Evolutionary conservation across 768 basidiomycete genomes (phyloP), one percentile per base, ranked within the genome.

Genomic region (Lactarius sp.): DNA sequence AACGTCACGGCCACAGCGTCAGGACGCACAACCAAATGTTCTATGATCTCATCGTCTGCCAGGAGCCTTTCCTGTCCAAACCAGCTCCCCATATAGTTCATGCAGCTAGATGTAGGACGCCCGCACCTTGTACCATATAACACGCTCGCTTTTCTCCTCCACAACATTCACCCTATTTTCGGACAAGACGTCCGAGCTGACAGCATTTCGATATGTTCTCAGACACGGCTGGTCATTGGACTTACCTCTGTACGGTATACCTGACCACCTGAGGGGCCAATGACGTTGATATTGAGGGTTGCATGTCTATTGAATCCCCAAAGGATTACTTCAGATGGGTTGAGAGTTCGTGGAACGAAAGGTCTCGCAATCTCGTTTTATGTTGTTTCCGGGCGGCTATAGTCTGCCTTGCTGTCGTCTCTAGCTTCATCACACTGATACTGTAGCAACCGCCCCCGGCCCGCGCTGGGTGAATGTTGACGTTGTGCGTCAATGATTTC

Each of bases 91-190:
- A 56, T 74, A 60, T 69, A 70, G 44, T 12, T 33, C n/a, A 5
- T 37, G 14, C 27, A 36, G 52, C 49, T 6, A 36, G 10, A 36
- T 36, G 22, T 18, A 50, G 13, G 56, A 31, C 51, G 33, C 2
- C 66, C 78, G 55, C 70, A 86, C 88, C 80, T 90, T 90, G 73
- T 84, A 90, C 88, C 88, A 91, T 20, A 85, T 73, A 3, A 90
- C 79, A 47, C 78, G 78, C 4, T 80, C 79, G 3, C 83, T 79
- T 37, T 76, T 77, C 70, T 88, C 87, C 64, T 82, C 79, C 3
- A 73, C 76, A 0, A 91, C 79, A 64, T 88, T 85, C 6, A 91
- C 75, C 58, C 85, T 79, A 79, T 88, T 79, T 63, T 89, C 85
- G 50, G 79, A 79, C 42, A 91, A 77, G 47, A 90, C 88, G 74